Conservation (phyloP, 2,329 filamentous ascomycete species). For the Microcyclospora pomicola region DNA sequence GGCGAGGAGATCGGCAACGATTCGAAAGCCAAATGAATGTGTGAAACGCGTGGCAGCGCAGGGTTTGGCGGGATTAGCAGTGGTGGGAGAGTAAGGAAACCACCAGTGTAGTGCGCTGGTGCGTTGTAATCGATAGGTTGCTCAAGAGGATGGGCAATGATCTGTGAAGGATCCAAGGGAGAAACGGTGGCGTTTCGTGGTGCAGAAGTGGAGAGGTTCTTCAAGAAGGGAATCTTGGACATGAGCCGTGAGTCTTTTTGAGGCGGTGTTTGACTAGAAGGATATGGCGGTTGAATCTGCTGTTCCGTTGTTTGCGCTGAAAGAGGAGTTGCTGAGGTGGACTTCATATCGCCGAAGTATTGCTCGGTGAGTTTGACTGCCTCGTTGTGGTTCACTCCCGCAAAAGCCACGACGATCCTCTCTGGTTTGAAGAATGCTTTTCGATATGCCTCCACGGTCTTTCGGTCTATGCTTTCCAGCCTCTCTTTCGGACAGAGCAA, state of each 20-base stretch:
- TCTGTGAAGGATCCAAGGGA: constrained; percentile 34
- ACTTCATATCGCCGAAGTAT: constrained; percentile 84
- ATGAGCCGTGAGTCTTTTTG: constrained; percentile 53
- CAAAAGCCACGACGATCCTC: constrained; percentile 87
- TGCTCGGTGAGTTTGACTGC: constrained; percentile 68
- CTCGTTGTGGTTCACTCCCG: constrained; percentile 69
- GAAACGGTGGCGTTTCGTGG: constrained; percentile 46
- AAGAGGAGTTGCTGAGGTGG: constrained; percentile 5
- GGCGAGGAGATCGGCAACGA: constrained; percentile 78
- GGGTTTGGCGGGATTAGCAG: constrained; percentile 68
- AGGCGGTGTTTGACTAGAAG: constrained; percentile 24
- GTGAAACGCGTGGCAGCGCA: constrained; percentile 64
- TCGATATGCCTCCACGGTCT: constrained; percentile 64
- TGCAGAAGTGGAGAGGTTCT: constrained; percentile 69
- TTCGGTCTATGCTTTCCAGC: constrained; percentile 57
- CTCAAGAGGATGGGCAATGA: constrained; percentile 30
- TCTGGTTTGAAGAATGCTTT: constrained; percentile 78
- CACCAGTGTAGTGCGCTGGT: constrained; percentile 79
- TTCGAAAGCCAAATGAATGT: constrained; percentile 94
- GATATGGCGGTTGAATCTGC: constrained; percentile 20
- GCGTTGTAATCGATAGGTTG: constrained; percentile 42
- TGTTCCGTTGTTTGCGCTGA: constrained; percentile 12
- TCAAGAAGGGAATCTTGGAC: constrained; percentile 79
- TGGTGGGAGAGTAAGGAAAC: constrained; percentile 72
- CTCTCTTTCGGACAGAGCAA: constrained; percentile 80